Base-by-base conservation (phyloP, 371 early-diverging fungal genomes). In the Circinella minor region DNA sequence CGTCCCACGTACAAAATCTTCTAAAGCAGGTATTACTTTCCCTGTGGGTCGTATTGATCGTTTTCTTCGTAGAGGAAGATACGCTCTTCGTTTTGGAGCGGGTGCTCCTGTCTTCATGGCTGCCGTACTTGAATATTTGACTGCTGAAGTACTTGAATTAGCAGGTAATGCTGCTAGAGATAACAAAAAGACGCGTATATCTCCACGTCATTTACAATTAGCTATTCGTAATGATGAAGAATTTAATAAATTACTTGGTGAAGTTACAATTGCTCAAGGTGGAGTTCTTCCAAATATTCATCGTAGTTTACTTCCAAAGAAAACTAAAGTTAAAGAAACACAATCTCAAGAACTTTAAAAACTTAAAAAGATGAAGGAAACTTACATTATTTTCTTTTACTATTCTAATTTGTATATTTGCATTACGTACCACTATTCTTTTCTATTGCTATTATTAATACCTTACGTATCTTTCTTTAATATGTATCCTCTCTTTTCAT, bases 41-140 rank as follows among this genome's bases (percentile, higher is more conserved):
- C 98, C 98, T 71, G 96, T 95, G 74, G 96, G 96, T 81, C 96
- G 98, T 94, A 92, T 98, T 78, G 96, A 98, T 86, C 94, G 96
- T 90, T 91, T 93, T 67, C 87, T 98, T 71, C 93, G 96, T 80
- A 93, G 93, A 85, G 96, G 96, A 73, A 96, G 95, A 92, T 96
- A 96, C 81, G 95, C 96, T 71, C 94, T 92, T 81, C 94, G 96
- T 88, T 91, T 96, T 68, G 95, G 95, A 84, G 94, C 95, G 74
- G 93, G 95, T 86, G 95, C 96, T 67, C 96, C 96, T 77, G 96
- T 96, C 78, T 97, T 95, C 87, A 85, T 96, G 60, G 96, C 97
- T 71, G 96, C 97, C 72, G 96, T 96, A 61, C 91, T 98, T 72
- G 96, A 96, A 87, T 98, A 98, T 88, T 88, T 98, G 75, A 93